Evolutionary conservation across 108 stramenopile species (phyloP).

Genomic region (Skeletonema marinoi): DNA sequence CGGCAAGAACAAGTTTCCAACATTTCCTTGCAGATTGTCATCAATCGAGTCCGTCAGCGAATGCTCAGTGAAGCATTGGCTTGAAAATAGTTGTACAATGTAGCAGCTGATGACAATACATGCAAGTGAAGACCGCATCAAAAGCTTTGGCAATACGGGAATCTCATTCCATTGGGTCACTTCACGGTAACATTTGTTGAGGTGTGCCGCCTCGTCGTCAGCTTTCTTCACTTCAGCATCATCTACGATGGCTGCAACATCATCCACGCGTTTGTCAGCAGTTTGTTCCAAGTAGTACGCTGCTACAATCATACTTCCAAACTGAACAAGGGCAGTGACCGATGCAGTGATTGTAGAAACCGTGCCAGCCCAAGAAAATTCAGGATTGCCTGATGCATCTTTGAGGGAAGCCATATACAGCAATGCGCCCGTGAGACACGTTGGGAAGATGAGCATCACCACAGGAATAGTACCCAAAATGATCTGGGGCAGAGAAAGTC

Average conservation of each 20-base stretch:
- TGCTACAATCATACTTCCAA: slow-evolving; percentile 59
- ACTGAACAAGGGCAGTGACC: slow-evolving; percentile 56
- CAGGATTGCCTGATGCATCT: slow-evolving; percentile 35
- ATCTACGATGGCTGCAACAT: slow-evolving; percentile 41
- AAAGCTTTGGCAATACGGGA: slow-evolving; percentile 29
- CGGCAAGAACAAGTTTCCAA: slow-evolving; percentile 45
- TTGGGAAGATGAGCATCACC: slow-evolving; percentile 60
- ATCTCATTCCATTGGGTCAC: slow-evolving; percentile 49
- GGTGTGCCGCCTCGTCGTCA: slow-evolving; percentile 46
- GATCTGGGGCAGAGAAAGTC: slow-evolving; percentile 55
- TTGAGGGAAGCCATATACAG: slow-evolving; percentile 51
- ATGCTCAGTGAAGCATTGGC: slow-evolving; percentile 48
- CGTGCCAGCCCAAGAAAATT: slow-evolving; percentile 54
- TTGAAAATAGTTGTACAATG: slow-evolving; percentile 57
- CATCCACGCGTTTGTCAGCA: slow-evolving; percentile 34
- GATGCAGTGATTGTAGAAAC: slow-evolving; percentile 50
- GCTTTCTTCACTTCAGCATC: slow-evolving; percentile 50
- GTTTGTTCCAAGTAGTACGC: slow-evolving; percentile 59
- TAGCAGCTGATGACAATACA: slow-evolving; percentile 51
- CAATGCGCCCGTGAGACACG: slow-evolving; percentile 60
- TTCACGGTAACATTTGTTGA: slow-evolving; percentile 37
- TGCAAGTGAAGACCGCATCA: slow-evolving; percentile 18
- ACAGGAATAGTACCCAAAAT: slow-evolving; percentile 68
- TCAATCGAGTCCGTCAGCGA: slow-evolving; percentile 53
- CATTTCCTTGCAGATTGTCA: slow-evolving; percentile 50